phyloP scores from a whole-genome alignment of 805 yeast genomes.

The Teunomyces kruisii region DNA sequence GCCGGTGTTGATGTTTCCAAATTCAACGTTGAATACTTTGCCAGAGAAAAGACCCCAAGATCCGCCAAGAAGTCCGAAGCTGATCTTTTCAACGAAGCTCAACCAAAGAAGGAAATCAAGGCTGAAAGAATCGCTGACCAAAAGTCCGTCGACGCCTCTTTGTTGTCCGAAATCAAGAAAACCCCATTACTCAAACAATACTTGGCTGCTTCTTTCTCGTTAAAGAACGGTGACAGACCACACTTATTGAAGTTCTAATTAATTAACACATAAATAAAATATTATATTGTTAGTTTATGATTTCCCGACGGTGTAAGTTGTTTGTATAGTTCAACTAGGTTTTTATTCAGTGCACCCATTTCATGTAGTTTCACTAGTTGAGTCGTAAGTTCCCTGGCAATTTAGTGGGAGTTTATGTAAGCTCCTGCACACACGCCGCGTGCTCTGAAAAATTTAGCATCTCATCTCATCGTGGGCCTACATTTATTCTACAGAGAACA shows the following conservation, averaged over 20 bases:
- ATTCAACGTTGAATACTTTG: conserved; percentile 93
- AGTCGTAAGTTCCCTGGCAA: no score
- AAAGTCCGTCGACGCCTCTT: conserved; percentile 89
- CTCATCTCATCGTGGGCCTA: conserved; percentile 14
- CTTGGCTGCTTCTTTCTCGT: conserved; percentile 92
- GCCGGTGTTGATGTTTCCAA: conserved; percentile 81
- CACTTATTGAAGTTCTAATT: conserved; percentile 94
- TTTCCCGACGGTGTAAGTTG: conserved; percentile 2
- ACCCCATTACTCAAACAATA: conserved; percentile 96
- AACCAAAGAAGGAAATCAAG: conserved; percentile 81
- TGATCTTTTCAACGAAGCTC: conserved; percentile 80
- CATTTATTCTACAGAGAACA: conserved; percentile 9
- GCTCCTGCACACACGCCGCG: conserved; percentile 3
- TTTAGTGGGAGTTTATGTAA: not conserved
- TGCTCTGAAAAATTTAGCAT: conserved; percentile 6
- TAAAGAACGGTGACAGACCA: conserved; percentile 98
- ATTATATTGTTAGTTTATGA: conserved; percentile 2
- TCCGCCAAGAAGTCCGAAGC: conserved; percentile 86
- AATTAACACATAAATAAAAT: conserved; percentile 5
- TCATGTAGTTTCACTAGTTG: not conserved
- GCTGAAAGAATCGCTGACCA: conserved; percentile 96
- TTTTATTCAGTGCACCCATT: not conserved
- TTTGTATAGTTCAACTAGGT: conserved; percentile 1
- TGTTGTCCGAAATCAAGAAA: conserved; percentile 92
- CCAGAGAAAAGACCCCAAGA: conserved; percentile 87